Evolutionary conservation across 225 moss, liverwort and hornwort genomes (phyloP), one percentile per base, ranked within the genome.

Genomic region (Bryoerythrophyllum caledonicum): DNA sequence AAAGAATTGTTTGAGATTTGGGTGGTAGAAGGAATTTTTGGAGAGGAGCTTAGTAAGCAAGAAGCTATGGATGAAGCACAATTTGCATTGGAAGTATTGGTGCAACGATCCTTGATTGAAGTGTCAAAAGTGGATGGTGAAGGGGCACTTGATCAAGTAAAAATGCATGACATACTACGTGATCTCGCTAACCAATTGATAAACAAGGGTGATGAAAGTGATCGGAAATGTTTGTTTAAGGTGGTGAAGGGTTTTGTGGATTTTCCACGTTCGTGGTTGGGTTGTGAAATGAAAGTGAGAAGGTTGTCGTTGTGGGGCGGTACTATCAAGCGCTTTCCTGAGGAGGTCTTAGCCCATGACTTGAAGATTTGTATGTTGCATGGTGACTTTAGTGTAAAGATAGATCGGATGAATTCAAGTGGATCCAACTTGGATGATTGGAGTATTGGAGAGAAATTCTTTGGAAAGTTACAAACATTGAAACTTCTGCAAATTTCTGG

Each of bases 341-440:
- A 34, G 5, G 34, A 6, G 6, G 5, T 34, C 6, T 34, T 34
- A 34, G 34, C 34, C 6, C 34, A 5, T 3, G 5, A 2, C 0
- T 16, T 65, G 8, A 44, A 9, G 8, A 17, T 16, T 1, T 65
- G 25, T 0, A 7, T 41, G 23, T 0, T 64, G 1, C 56, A 4
- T 56, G 25, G 56, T 3, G 12, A 55, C 4, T 2, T 2, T 2
- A 0, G 1, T 0, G 6, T 2, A 0, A 0, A 54, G 7, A 1
- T 4, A 6, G 3, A 34, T 34, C n/a, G n/a, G n/a, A 6, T 0
- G 34, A 1, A 4, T 0, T 6, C 34, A 54, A 10, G 21, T 21
- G 10, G 1, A 25, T 24, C 24, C 5, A 6, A 2, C 2, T 1
- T 2, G 2, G 0, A 27, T 15, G 34, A 15, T 3, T 30, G 34